Percentiles rank a stretch among this genome's conserved stretches.
Evolutionary conservation across 108 stramenopile species (phyloP).

Genomic region (Pseudonitzschia multiseries): DNA sequence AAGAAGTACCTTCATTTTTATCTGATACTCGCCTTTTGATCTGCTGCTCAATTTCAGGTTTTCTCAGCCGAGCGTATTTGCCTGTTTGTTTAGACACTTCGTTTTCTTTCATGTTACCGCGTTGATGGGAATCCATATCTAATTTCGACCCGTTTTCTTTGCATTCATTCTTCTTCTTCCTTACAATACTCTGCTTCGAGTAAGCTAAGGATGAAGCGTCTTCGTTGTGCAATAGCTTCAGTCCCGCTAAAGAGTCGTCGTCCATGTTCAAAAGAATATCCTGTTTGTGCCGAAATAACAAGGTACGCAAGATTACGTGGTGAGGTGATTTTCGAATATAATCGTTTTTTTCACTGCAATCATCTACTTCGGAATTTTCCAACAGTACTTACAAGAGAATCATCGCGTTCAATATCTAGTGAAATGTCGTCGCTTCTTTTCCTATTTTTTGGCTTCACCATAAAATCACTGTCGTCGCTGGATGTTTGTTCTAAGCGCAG

Average conservation of each 20-base stretch:
- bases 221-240: background rate
- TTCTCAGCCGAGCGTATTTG: conserved; percentile 12
- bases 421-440: background rate
- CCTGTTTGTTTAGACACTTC: background rate
- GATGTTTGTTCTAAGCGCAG: background rate
- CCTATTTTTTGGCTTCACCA: background rate
- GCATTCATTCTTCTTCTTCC: background rate
- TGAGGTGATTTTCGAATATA: background rate
- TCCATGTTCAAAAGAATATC: background rate
- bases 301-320: background rate
- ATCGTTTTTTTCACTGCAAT: background rate
- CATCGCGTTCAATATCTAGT: background rate
- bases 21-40: background rate
- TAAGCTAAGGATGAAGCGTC: background rate
- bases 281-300: background rate
- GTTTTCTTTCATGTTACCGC: background rate
- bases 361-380: no score
- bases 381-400: background rate
- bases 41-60: background rate
- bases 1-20: conserved; percentile 4
- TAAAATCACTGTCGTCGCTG: background rate
- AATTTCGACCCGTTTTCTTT: background rate
- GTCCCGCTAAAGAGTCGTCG: conserved; percentile 11
- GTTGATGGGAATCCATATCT: background rate
- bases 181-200: background rate